Evolutionary conservation across 352 stramenopile genomes (phyloP).

Genomic region (Pythium sukuiense): DNA sequence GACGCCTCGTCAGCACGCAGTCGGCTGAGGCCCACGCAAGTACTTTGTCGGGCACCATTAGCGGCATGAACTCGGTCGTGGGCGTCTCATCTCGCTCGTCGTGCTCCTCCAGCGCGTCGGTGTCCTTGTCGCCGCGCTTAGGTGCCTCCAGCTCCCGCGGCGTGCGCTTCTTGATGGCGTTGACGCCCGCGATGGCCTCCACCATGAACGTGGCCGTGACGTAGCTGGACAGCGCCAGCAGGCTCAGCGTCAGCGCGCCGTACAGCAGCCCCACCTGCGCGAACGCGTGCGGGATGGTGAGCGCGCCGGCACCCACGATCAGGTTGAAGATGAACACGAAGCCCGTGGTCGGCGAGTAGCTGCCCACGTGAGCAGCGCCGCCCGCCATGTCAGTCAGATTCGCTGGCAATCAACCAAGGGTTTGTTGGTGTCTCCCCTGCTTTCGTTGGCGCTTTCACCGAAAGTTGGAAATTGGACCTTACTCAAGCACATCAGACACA

Average conservation of each 20-base stretch:
- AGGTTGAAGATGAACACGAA: constrained; percentile 93
- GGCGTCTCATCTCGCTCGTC: constrained; percentile 41
- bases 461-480: background rate
- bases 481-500: background rate
- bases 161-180: constrained; percentile 63
- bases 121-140: constrained; percentile 22
- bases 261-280: constrained; percentile 82
- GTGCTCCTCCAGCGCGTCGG: constrained; percentile 30
- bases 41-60: constrained; percentile 80
- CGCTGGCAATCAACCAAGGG: background rate
- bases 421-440: background rate
- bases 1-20: background rate
- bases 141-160: constrained; percentile 39
- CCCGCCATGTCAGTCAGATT: constrained; percentile 41
- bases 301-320: constrained; percentile 82
- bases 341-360: constrained; percentile 84
- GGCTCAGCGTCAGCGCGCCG: constrained; percentile 49
- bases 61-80: constrained; percentile 65
- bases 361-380: constrained; percentile 49
- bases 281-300: constrained; percentile 87
- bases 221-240: constrained; percentile 74
- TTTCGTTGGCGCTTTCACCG: background rate
- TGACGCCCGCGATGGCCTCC: constrained; percentile 79
- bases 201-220: constrained; percentile 87
- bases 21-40: constrained; percentile 18